These are phyloP conservation scores for Cutaneotrichosporon dermatis DNA, from an alignment of 1,284 basidiomycete genomes.

Conservation along the genomic window DNA sequence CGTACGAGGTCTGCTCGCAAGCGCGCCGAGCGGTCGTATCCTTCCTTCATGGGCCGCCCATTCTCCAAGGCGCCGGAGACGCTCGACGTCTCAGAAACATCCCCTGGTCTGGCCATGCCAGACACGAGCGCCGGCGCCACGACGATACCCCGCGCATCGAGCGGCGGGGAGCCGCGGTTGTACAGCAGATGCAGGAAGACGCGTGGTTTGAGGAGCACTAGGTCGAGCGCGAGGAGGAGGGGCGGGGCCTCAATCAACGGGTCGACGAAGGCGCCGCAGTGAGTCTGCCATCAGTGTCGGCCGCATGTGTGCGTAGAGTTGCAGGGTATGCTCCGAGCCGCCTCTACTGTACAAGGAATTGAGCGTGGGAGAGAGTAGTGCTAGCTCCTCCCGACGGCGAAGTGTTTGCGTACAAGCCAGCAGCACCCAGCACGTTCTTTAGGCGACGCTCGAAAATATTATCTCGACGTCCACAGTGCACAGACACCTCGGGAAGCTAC, in stretches of 20 bases:
- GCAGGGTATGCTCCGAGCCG: no score
- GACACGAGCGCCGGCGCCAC: background rate
- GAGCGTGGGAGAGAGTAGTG: no score
- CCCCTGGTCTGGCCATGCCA: no score
- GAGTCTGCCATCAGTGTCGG: constrained; percentile 47
- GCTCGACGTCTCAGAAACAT: no score
- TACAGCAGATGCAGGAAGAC: constrained; percentile 88
- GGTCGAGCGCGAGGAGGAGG: constrained; percentile 71
- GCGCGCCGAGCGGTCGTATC: constrained; percentile 1
- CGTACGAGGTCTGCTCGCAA: constrained; percentile 10
- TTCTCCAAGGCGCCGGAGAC: no score
- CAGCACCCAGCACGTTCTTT: no score
- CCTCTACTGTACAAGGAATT: no score
- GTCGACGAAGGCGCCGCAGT: constrained; percentile 72
- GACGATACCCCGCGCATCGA: background rate
- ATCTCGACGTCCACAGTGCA: no score
- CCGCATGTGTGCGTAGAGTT: background rate
- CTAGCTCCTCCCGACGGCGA: no score
- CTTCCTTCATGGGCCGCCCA: background rate
- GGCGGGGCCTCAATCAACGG: constrained; percentile 84
- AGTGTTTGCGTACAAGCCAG: no score
- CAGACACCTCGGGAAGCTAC: no score
- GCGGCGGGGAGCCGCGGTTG: constrained; percentile 67
- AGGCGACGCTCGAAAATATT: no score
- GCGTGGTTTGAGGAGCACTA: constrained; percentile 78